phyloP scores from a whole-genome alignment of 2,329 filamentous ascomycete species.

The Chaetomiaceae sp. region DNA sequence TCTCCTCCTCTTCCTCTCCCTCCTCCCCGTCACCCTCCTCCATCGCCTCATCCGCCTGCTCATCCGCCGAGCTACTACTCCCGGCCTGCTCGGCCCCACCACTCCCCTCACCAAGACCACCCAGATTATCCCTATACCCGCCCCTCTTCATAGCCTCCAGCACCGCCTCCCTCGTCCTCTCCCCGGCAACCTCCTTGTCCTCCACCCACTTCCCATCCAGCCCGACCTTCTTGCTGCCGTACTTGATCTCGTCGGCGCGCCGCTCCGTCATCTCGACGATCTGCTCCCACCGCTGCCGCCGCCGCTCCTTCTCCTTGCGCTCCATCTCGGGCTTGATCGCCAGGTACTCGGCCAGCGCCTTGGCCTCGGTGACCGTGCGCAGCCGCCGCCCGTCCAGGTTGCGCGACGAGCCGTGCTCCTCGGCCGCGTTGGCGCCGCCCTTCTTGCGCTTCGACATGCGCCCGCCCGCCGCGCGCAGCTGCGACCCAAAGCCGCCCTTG shows the following conservation, averaged over 20 bases:
- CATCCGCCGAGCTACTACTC: constrained; percentile 4
- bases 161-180: constrained; percentile 74
- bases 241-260: constrained; percentile 74
- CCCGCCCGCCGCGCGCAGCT: constrained; percentile 90
- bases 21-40: constrained; percentile 20
- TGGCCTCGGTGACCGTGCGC: constrained; percentile 90
- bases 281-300: constrained; percentile 77
- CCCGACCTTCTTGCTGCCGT: constrained; percentile 57
- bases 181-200: constrained; percentile 82
- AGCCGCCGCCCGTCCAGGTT: constrained; percentile 88
- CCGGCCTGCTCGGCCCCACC: not conserved
- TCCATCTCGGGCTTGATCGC: constrained; percentile 98
- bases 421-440: constrained; percentile 48
- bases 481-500: constrained; percentile 96
- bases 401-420: constrained; percentile 83
- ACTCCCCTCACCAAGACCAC: not conserved
- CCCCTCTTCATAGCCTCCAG: constrained; percentile 62
- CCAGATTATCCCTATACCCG: constrained; percentile 51
- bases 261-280: constrained; percentile 80
- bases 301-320: constrained; percentile 81
- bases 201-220: constrained; percentile 93
- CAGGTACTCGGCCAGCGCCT: constrained; percentile 88
- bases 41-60: constrained; percentile 12
- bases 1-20: constrained; percentile 34
- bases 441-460: constrained; percentile 95